A percentile compares a stretch with the other conserved stretches of the same genome.
Evolutionary conservation across 768 basidiomycete genomes (phyloP).

Genomic region (Naganishia randhawae): DNA sequence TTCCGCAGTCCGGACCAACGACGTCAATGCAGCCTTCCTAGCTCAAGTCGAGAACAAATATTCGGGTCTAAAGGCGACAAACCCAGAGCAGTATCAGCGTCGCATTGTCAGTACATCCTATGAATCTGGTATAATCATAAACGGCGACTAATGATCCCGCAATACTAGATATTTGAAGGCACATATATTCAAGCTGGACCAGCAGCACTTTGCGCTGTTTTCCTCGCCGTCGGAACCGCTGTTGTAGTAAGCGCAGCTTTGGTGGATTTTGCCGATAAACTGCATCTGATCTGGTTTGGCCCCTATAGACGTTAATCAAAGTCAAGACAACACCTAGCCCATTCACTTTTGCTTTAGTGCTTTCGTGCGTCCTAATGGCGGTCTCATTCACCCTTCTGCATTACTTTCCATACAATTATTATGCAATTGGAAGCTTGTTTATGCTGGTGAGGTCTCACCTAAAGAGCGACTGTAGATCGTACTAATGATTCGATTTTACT

Average conservation of each 20-base stretch:
- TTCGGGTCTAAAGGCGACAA: slow-evolving; percentile 26
- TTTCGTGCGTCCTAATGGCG: slow-evolving; percentile 45
- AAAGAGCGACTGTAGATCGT: neutral
- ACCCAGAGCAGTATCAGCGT: slow-evolving; percentile 17
- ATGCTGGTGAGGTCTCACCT: slow-evolving; percentile 21
- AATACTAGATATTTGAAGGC: slow-evolving; percentile 40
- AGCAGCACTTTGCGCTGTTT: slow-evolving; percentile 40
- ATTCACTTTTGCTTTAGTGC: slow-evolving; percentile 44
- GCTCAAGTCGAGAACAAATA: slow-evolving; percentile 27
- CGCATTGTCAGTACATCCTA: slow-evolving; percentile 23
- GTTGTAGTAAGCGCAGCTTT: slow-evolving; percentile 31
- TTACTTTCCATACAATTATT: slow-evolving; percentile 26
- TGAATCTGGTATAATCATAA: neutral
- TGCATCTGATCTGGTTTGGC: neutral
- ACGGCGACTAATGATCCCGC: neutral
- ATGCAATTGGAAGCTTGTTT: slow-evolving; percentile 26
- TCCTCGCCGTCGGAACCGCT: slow-evolving; percentile 41
- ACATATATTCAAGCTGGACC: slow-evolving; percentile 45
- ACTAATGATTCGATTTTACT: neutral
- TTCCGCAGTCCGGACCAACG: slow-evolving; percentile 29
- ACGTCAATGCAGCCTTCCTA: slow-evolving; percentile 34
- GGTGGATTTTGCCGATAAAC: no score
- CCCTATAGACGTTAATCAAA: slow-evolving; percentile 42
- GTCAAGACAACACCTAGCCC: slow-evolving; percentile 45
- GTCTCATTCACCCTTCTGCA: slow-evolving; percentile 32